Evolutionary conservation across 2,329 filamentous ascomycete species (phyloP), one percentile per base, ranked within the genome.

Genomic region (Hypoxylon sp.): DNA sequence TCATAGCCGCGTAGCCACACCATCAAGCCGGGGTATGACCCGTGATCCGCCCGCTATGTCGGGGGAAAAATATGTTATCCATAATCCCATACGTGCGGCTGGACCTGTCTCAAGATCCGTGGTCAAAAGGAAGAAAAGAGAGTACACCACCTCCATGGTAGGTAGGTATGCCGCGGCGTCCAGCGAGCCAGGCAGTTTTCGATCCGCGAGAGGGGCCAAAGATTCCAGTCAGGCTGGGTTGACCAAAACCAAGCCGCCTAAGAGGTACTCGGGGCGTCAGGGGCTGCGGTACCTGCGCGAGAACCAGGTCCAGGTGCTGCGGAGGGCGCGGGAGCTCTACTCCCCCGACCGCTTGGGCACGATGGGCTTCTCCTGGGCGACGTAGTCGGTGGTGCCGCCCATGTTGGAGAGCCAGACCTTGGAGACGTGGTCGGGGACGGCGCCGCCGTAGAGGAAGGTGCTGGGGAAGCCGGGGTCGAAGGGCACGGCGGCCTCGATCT

Each of bases 381-480:
- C 77, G 63, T 85, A 80, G 65, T 86, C 82, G 49, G 77, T 81
- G 1, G 72, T 72, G 9, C 79, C 84, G 9, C 75, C 82, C 72
- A 80, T 78, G 43, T 67, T 67, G 23, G 81, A 59, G 15, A 83
- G 64, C 71, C 74, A 78, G 13, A 81, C 75, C 7, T 82, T 71
- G 37, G 75, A 73, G 0, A 71, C 70, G 26, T 77, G 70, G 3
- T 74, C 69, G 1, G 76, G 73, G 9, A 35, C 38, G 33, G 47
- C 15, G 7, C 31, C 62, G 2, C 74, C 74, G 70, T 78, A 81
- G 3, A 89, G 70, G 64, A 91, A 84, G 69, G 77, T 83, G 67
- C 72, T 69, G 0, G 84, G 84, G 71, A 85, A 87, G 0, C 85
- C 84, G 23, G 78, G 27, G 17, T 87, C 80, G 62, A 88, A 88